Conservation (phyloP, 208 protist species). For the Histomonas meleagridis region DNA sequence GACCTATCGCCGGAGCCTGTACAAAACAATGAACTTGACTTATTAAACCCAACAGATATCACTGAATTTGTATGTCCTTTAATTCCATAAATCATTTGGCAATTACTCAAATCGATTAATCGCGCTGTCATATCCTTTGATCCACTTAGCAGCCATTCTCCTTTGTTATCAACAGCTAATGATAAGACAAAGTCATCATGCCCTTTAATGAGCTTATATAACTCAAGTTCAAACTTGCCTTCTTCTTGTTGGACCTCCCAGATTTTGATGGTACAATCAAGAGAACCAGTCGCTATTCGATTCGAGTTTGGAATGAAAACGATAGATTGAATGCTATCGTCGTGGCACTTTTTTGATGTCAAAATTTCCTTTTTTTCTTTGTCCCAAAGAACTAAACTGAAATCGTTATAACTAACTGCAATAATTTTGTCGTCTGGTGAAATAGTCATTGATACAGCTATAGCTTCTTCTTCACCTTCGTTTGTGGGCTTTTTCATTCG, state of each 20-base stretch:
- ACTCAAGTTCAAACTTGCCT: background rate
- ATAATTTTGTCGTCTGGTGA: background rate
- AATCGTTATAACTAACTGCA: background rate
- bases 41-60: background rate
- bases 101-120: background rate
- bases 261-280: background rate
- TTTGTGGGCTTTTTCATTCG: background rate
- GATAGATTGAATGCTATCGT: background rate
- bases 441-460: background rate
- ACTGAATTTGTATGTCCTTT: background rate
- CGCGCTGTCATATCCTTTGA: background rate
- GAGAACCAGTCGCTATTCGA: background rate
- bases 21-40: background rate
- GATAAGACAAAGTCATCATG: background rate
- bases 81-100: conserved; percentile 1
- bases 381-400: background rate
- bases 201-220: background rate
- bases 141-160: background rate
- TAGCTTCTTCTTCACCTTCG: too few relatives aligned
- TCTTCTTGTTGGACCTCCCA: background rate
- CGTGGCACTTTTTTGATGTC: background rate
- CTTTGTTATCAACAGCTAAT: background rate
- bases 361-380: background rate
- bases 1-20: background rate
- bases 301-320: background rate